Conservation (phyloP, 208 protist genomes). For the Acanthamoeba royreba region DNA sequence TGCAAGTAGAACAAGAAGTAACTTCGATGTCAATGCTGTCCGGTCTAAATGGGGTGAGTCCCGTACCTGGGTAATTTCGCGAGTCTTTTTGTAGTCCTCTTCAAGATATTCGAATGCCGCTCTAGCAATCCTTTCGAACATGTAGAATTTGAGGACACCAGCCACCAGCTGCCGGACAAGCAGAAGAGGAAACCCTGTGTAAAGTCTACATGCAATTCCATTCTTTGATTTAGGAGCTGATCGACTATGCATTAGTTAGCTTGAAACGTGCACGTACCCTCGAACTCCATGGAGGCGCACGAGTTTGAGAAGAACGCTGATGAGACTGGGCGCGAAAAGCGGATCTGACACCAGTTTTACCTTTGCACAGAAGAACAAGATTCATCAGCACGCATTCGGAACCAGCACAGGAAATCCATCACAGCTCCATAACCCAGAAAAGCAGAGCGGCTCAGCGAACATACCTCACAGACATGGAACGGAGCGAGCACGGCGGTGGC, state of each 20-base stretch:
- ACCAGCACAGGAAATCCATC: not conserved
- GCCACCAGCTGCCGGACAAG: not conserved
- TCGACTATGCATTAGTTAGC: not conserved
- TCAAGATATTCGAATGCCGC: not conserved
- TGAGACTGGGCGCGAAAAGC: not conserved
- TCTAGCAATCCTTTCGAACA: not conserved
- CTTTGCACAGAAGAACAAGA: not conserved
- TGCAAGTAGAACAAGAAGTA: not conserved
- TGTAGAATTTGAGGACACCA: not conserved
- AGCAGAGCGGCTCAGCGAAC: not conserved
- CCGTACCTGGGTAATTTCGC: not conserved
- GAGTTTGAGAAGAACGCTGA: not conserved
- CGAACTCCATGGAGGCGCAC: not conserved
- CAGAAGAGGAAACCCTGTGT: not conserved
- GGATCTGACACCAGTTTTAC: not conserved
- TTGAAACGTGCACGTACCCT: not conserved
- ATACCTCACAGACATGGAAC: not conserved
- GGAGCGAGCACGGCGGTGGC: not conserved
- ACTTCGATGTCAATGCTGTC: not conserved
- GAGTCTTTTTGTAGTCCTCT: not conserved
- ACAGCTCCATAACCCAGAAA: not conserved
- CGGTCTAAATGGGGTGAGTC: not conserved
- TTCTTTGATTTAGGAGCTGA: not conserved
- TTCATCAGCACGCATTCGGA: not conserved
- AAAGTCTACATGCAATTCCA: not conserved